Percentiles rank a stretch among this genome's conserved stretches.
These are phyloP conservation scores for Aspergillus fischeri DNA, from an alignment of 2,329 filamentous ascomycete genomes.

Conservation along the genomic window DNA sequence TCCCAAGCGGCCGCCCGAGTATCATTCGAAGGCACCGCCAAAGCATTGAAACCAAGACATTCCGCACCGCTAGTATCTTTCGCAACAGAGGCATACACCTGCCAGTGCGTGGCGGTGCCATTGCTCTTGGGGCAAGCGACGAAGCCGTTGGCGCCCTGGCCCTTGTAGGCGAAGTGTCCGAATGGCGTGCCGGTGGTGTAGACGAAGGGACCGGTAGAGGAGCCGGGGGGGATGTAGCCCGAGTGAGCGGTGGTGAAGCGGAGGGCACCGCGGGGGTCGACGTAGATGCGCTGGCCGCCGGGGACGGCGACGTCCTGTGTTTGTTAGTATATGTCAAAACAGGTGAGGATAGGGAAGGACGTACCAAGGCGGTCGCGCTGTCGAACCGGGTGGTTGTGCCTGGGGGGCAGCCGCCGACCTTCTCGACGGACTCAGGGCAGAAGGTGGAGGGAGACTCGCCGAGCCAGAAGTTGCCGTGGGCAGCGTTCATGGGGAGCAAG, in stretches of 20 bases:
- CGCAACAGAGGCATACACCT: slow-evolving; percentile 27
- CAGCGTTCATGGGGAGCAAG: slow-evolving; percentile 43
- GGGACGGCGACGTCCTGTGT: slow-evolving; percentile 51
- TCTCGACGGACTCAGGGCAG: slow-evolving; percentile 41
- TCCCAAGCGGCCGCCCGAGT: slow-evolving; percentile 32
- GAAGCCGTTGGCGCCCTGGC: slow-evolving; percentile 34
- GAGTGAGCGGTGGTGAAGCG: slow-evolving; percentile 58
- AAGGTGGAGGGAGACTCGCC: slow-evolving; percentile 45
- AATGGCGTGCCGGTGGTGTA: slow-evolving; percentile 26
- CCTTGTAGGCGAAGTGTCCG: slow-evolving; percentile 26
- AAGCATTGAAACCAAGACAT: slow-evolving; percentile 36
- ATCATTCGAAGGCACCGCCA: slow-evolving; percentile 19
- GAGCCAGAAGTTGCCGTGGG: slow-evolving; percentile 46
- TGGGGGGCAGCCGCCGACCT: slow-evolving; percentile 34
- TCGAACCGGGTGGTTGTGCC: slow-evolving; percentile 46
- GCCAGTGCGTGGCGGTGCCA: slow-evolving; percentile 18
- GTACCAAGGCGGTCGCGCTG: slow-evolving; percentile 32
- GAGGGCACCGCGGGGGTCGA: slow-evolving; percentile 51
- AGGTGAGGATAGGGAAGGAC: not conserved
- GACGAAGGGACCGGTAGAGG: slow-evolving; percentile 48
- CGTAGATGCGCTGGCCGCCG: slow-evolving; percentile 59
- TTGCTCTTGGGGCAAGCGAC: slow-evolving; percentile 42
- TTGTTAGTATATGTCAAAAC: slow-evolving; percentile 20
- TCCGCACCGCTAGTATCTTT: slow-evolving; percentile 21
- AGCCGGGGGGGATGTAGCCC: slow-evolving; percentile 46